These are phyloP conservation scores for Tylopilus sp. DNA, from an alignment of 768 basidiomycete species.

Conservation along the genomic window DNA sequence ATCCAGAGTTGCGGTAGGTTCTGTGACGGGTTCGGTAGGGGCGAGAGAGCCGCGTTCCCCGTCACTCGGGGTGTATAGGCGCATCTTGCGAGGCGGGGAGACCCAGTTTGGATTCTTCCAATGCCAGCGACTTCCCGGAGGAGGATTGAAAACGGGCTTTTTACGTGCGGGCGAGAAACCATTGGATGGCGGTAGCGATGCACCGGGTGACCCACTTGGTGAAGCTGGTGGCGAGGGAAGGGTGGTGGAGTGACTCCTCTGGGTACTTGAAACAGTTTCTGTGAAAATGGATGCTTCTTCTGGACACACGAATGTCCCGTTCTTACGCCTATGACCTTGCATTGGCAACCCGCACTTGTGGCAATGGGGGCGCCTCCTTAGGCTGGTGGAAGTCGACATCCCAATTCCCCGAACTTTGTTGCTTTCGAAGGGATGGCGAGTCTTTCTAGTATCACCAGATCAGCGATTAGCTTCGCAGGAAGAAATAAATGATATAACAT, in stretches of 20 bases:
- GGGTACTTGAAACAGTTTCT: constrained; percentile 9
- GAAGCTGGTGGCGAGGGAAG: constrained; percentile 30
- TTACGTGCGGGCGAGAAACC: constrained; percentile 18
- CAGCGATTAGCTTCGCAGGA: constrained; percentile 2
- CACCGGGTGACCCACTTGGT: constrained; percentile 21
- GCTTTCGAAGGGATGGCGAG: not conserved
- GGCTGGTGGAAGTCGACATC: constrained; percentile 29
- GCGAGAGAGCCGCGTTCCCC: constrained; percentile 25
- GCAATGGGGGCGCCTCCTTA: constrained; percentile 34
- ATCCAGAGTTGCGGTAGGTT: constrained; percentile 8
- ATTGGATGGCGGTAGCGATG: constrained; percentile 10
- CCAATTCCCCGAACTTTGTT: not conserved
- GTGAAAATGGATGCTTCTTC: constrained; percentile 13
- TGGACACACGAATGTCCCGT: constrained; percentile 30
- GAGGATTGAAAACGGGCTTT: constrained; percentile 23
- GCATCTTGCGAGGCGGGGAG: constrained; percentile 30
- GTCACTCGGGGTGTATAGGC: constrained; percentile 21
- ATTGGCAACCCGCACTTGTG: constrained; percentile 32
- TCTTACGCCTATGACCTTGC: constrained; percentile 33
- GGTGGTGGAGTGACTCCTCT: constrained; percentile 21
- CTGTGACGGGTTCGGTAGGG: constrained; percentile 30
- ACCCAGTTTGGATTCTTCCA: constrained; percentile 35
- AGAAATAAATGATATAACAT: constrained; percentile 8
- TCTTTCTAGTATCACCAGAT: not conserved
- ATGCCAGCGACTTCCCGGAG: constrained; percentile 31